Conservation (phyloP, 495 filamentous ascomycete genomes). For the Friedmanniomyces endolithicus region DNA sequence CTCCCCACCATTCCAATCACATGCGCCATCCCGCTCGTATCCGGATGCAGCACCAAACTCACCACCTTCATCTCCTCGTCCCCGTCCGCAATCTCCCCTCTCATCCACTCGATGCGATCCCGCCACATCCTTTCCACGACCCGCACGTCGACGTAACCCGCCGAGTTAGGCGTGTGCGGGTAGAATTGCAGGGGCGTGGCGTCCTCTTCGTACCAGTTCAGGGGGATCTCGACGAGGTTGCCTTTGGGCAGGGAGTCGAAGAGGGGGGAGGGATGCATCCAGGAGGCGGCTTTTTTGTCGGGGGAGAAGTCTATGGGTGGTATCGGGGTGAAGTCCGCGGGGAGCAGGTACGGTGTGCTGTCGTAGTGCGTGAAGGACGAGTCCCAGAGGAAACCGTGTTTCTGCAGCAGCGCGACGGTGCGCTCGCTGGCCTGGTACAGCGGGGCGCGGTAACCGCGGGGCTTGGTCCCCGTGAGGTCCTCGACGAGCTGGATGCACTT, state of each 20-base stretch:
- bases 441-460: constrained; percentile 45
- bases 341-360: constrained; percentile 42
- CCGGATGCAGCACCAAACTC: constrained; percentile 44
- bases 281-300: constrained; percentile 33
- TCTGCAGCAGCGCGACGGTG: constrained; percentile 43
- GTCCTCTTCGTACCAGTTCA: constrained; percentile 47
- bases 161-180: constrained; percentile 38
- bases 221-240: constrained; percentile 41
- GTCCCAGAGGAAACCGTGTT: constrained; percentile 46
- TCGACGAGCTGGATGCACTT: constrained; percentile 42
- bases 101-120: constrained; percentile 36
- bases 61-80: constrained; percentile 32
- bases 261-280: constrained; percentile 45
- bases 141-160: constrained; percentile 41
- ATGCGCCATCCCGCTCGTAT: constrained; percentile 52
- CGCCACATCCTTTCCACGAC: constrained; percentile 45
- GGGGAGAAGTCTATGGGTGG: constrained; percentile 40
- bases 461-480: constrained; percentile 40
- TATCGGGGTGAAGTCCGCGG: constrained; percentile 34
- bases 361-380: constrained; percentile 45
- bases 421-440: constrained; percentile 45
- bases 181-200: constrained; percentile 46
- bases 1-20: constrained; percentile 48
- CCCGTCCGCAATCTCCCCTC: constrained; percentile 21
- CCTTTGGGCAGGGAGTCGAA: constrained; percentile 24